Percentiles rank a stretch among this genome's conserved stretches.
These are phyloP conservation scores for Xylaria sp. DNA, from an alignment of 495 filamentous ascomycete species.

Conservation along the genomic window DNA sequence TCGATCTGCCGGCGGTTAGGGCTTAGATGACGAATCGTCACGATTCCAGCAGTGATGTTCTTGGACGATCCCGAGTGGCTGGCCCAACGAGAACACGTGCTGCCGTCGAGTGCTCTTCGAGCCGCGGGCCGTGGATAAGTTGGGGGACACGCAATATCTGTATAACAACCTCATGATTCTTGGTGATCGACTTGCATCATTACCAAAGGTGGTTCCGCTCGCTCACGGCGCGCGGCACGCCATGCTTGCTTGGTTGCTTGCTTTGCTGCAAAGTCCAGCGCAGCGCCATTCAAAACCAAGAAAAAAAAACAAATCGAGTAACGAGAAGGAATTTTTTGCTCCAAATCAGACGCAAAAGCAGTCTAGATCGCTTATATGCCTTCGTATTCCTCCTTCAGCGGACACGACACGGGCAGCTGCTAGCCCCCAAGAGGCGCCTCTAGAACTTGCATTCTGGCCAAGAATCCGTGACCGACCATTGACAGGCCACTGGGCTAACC, in stretches of 20 bases:
- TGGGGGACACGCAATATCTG: slow-evolving; percentile 23
- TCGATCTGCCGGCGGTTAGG: slow-evolving; percentile 34
- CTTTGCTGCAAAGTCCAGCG: slow-evolving; percentile 11
- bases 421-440: slow-evolving; percentile 25
- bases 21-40: slow-evolving; percentile 36
- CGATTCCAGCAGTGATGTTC: slow-evolving; percentile 14
- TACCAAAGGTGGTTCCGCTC: neutral
- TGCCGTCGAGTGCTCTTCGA: slow-evolving; percentile 1
- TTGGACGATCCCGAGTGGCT: slow-evolving; percentile 25
- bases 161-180: neutral
- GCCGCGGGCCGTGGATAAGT: slow-evolving; percentile 24
- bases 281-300: too few relatives aligned
- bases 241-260: too few relatives aligned
- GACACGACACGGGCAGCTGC: slow-evolving; percentile 18
- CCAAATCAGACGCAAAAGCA: slow-evolving; percentile 7
- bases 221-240: neutral
- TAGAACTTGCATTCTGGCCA: slow-evolving; percentile 18
- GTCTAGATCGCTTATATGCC: slow-evolving; percentile 26
- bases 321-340: too few relatives aligned
- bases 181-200: slow-evolving; percentile 19
- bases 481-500: neutral
- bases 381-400: slow-evolving; percentile 13
- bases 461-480: slow-evolving; percentile 14
- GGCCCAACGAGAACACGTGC: slow-evolving; percentile 30
- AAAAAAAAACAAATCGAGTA: too few relatives aligned